A percentile compares a stretch with the other conserved stretches of the same genome.
phyloP scores from a whole-genome alignment of 257 asterid species.

The Coffea canephora region DNA sequence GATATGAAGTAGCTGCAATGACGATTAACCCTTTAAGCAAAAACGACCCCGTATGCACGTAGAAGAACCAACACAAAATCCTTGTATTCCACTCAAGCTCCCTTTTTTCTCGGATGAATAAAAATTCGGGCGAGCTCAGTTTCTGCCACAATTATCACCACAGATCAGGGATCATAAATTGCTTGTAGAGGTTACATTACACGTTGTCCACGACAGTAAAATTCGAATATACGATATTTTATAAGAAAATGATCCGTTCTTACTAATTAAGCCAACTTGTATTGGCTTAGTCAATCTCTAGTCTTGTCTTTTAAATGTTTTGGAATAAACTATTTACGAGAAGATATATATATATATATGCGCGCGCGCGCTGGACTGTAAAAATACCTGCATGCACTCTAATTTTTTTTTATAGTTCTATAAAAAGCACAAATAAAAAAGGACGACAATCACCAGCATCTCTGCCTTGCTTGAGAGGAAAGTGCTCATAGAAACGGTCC shows the following conservation, averaged over 20 bases:
- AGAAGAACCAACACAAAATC: no score
- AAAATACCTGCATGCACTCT: background rate
- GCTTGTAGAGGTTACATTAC: no score
- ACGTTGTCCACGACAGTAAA: no score
- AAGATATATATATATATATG: background rate
- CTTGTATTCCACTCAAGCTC: conserved; percentile 5
- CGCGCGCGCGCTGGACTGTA: background rate
- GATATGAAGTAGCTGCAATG: background rate
- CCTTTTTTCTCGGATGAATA: no score
- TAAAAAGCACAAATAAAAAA: background rate
- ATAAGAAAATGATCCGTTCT: no score
- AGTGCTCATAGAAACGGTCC: conserved; percentile 11
- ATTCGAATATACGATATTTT: no score
- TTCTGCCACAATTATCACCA: no score
- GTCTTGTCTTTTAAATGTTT: background rate
- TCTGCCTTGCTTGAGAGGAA: conserved; percentile 24
- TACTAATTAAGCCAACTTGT: no score
- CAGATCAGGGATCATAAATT: no score
- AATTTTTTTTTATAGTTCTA: background rate
- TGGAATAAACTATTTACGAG: background rate
- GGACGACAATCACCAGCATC: conserved; percentile 1
- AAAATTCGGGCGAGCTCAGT: no score
- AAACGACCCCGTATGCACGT: background rate
- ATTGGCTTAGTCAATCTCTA: background rate
- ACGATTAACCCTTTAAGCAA: background rate